These are phyloP conservation scores for Brassica incana DNA, from an alignment of 345 rosid species.

Conservation along the genomic window DNA sequence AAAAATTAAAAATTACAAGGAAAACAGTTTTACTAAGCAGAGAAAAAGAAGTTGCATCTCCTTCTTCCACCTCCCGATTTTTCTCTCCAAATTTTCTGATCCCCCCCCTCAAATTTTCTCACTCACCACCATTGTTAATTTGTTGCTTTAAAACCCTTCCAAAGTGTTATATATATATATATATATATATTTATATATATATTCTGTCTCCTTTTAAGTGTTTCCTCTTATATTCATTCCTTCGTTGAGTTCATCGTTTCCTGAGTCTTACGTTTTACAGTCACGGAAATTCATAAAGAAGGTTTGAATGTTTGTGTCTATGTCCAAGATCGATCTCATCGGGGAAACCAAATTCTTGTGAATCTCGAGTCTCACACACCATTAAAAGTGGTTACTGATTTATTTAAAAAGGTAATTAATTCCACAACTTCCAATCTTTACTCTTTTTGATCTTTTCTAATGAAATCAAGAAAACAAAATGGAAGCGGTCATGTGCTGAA, in stretches of 20 bases:
- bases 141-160: constrained; percentile 10
- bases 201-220: neutral
- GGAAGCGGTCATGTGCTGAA: neutral
- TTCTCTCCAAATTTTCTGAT: constrained; percentile 19
- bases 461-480: neutral
- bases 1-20: neutral
- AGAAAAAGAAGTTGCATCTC: constrained; percentile 28
- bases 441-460: neutral
- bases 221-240: constrained; percentile 2
- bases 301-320: neutral
- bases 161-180: neutral
- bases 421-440: neutral
- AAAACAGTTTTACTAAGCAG: constrained; percentile 34
- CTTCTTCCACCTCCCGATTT: constrained; percentile 10
- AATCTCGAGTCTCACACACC: constrained; percentile 25
- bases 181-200: neutral
- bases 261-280: neutral
- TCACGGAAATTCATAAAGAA: constrained; percentile 1
- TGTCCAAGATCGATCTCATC: constrained; percentile 28
- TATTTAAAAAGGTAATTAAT: constrained; percentile 8
- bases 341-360: neutral
- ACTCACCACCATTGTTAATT: constrained; percentile 3
- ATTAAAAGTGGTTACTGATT: constrained; percentile 5
- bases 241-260: neutral
- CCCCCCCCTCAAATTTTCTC: constrained; percentile 1